Evolutionary conservation across 176 grass and related monocot genomes (phyloP), one percentile per base, ranked within the genome.

Genomic region (Themeda triandra): DNA sequence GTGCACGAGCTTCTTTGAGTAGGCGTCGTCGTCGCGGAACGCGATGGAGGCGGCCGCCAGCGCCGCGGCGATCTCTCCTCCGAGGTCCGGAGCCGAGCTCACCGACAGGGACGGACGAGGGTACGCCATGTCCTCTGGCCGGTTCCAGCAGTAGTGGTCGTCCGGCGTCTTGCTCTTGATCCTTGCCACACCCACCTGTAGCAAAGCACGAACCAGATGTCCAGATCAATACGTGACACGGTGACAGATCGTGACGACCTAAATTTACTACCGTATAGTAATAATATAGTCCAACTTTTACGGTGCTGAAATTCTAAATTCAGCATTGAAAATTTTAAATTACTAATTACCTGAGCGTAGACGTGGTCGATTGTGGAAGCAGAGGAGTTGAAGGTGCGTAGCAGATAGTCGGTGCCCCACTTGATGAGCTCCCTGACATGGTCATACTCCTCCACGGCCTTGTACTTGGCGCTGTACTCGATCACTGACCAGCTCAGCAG

Each of bases 91-190:
- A 10, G 83, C 96, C 1, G 89, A 37, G 21, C 3, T 62, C 11
- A 82, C 46, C 4, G 9, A 8, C 58, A 83, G 82, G 54, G 90
- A 80, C 0, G 83, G 86, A 5, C 96, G 93, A 0, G 67, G 9
- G 83, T 95, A 98, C 69, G 91, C 69, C 96, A 98, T 98, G 93
- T 98, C 91, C 83, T 98, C 96, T 23, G 96, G 93, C 35, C 96
- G 70, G 83, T 83, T 94, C 96, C 93, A 98, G 83, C 96, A 98
- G 91, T 73, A 92, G 85, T 95, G 96, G 70, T 98, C 93, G 59
- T 98, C 91, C 10, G 96, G 93, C 12, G 77, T 73, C 25, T 17
- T 92, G 12, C 83, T 24, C 64, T 76, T 88, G 76, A 88, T 82
- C 45, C 32, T 86, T 2, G 96, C 91, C 0, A 4, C 17, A 4